phyloP scores from a whole-genome alignment of 805 yeast species.

The Candida arabinofermentans region DNA sequence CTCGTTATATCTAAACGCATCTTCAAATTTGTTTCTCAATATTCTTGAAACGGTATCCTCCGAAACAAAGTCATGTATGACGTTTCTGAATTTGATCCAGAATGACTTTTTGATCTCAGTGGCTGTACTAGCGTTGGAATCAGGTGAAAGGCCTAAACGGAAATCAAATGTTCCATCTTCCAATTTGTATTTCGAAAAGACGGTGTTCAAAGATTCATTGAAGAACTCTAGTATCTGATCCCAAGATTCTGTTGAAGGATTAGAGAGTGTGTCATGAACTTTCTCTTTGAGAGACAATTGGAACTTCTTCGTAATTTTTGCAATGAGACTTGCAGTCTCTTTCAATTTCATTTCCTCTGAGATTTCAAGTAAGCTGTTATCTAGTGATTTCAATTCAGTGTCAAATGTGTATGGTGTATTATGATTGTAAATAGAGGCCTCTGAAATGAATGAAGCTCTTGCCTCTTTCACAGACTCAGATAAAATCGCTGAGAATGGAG shows the following conservation, averaged over 20 bases:
- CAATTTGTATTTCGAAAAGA: slow-evolving; percentile 28
- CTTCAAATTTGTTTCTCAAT: slow-evolving; percentile 79
- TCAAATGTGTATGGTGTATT: slow-evolving; percentile 32
- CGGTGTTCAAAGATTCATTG: slow-evolving; percentile 27
- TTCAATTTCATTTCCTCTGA: slow-evolving; percentile 32
- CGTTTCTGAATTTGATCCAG: slow-evolving; percentile 62
- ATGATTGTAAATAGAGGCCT: slow-evolving; percentile 32
- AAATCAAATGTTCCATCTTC: slow-evolving; percentile 47
- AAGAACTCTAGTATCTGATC: slow-evolving; percentile 49
- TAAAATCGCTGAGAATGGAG: slow-evolving; percentile 23
- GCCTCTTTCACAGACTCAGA: slow-evolving; percentile 18
- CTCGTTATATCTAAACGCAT: slow-evolving; percentile 74
- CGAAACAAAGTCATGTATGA: slow-evolving; percentile 56
- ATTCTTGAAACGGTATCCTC: slow-evolving; percentile 64
- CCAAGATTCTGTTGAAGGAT: slow-evolving; percentile 58
- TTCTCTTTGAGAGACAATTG: slow-evolving; percentile 45
- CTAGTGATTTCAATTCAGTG: slow-evolving; percentile 32
- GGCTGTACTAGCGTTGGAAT: slow-evolving; percentile 38
- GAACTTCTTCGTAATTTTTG: slow-evolving; percentile 44
- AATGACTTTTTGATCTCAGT: slow-evolving; percentile 46
- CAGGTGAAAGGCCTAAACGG: slow-evolving; percentile 52
- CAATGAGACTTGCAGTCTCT: slow-evolving; percentile 40
- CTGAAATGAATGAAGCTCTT: slow-evolving; percentile 23
- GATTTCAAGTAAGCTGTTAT: slow-evolving; percentile 26
- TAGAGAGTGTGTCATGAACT: slow-evolving; percentile 42